Evolutionary conservation across 2,329 filamentous ascomycete genomes (phyloP), one percentile per base, ranked within the genome.

Genomic region (Cylindrodendrum hubeiense): DNA sequence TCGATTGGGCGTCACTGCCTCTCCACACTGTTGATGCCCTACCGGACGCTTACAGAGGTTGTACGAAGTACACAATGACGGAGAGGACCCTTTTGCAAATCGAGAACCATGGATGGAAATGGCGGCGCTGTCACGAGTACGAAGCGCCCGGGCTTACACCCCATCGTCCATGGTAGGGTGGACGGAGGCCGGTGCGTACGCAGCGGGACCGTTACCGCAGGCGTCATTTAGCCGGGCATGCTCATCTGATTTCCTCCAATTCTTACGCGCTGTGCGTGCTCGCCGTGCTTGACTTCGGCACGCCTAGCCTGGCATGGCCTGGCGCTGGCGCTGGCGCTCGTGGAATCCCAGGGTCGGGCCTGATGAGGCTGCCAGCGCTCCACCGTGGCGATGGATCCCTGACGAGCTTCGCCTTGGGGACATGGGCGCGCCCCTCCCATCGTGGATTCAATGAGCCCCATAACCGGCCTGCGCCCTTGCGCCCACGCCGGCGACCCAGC

Each of bases 211-310:
- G 52, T 55, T 43, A 19, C 51, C 51, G 55, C 55, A 33, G 37
- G 68, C 57, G 50, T 67, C 37, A 24, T 59, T 70, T 71, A 63
- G 53, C 66, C 61, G 68, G 70, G 58, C 59, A 63, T 66, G 56
- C 52, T 67, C 68, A 64, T 63, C 55, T 49, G 55, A 57, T 64
- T 67, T 62, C 41, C 53, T 44, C 19, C 56, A 51, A 44, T 60
- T 46, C 39, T 49, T 24, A 60, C 30, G 33, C 50, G 33, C 22
- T 50, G 47, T 68, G 60, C 39, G 55, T 55, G 49, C 64, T 67
- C 30, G 24, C n/a, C 44, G 51, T 53, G 43, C 65, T 61, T 73
- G 65, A 65, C 55, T 63, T 72, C 66, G 61, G 69, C 63, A 73
- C 56, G 53, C 66, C 69, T 69, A 66, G 63, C 52, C 56, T 68